Conservation (phyloP, 257 asterid species). For the Leptodermis oblonga region DNA sequence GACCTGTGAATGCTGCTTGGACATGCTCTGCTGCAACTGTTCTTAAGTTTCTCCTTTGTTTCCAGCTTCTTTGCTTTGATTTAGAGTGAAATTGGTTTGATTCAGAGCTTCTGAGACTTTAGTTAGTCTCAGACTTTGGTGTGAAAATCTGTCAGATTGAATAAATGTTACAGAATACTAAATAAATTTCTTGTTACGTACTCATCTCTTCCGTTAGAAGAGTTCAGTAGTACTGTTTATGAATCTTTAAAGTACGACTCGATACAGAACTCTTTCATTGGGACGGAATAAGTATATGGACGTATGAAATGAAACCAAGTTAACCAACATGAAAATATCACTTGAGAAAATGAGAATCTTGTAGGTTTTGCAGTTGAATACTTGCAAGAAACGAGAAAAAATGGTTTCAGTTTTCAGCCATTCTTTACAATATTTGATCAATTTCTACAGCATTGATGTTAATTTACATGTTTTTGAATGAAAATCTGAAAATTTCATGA, state of each 20-base stretch:
- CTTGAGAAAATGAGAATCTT: no score
- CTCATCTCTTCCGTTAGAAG: no score
- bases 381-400: background rate
- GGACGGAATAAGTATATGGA: no score
- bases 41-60: background rate
- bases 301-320: no score
- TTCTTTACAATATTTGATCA: background rate
- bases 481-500: background rate
- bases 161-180: background rate
- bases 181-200: background rate
- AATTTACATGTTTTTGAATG: background rate
- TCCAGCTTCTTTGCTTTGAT: background rate
- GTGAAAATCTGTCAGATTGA: slow-evolving; percentile 4
- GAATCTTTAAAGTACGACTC: no score
- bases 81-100: background rate
- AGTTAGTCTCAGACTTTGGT: background rate
- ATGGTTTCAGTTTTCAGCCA: no score
- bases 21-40: slow-evolving; percentile 25
- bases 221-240: no score
- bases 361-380: no score
- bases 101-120: background rate
- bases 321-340: no score
- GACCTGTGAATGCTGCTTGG: slow-evolving; percentile 37
- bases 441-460: background rate
- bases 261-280: no score